Base-by-base conservation (phyloP, 1,284 basidiomycete species). In the Ceratobasidium sp. region DNA sequence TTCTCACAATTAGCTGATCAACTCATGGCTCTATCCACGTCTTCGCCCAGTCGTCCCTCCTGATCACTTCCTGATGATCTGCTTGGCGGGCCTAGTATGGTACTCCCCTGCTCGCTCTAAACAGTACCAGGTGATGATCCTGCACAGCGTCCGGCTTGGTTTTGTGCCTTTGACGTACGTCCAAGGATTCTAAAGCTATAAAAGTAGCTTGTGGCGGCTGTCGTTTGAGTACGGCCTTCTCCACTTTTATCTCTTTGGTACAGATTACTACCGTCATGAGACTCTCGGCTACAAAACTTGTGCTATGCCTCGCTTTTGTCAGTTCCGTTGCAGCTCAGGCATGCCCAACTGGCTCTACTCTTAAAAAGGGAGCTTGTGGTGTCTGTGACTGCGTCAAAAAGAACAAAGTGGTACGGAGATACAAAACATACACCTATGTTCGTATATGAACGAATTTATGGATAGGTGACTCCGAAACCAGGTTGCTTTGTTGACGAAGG, bases 401-500 rank as follows among this genome's bases (percentile, higher is more conserved):
- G 23, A 23, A 23, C 37, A 3, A 58, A 28, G 54, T 71, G 11
- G 67, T 58, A 60, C 17, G 67, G 11, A n/a, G 26, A 42, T 31
- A 23, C 37, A 8, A 39, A 60, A 33, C 26, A 58, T 35, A 35
- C 23, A 33, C 3, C 11, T 15, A 15, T 35, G 17, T 20, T 10
- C 20, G 3, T 54, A 11, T 26, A 33, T n/a, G n/a, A 45, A 35
- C n/a, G 8, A 20, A 37, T 60, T 11, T 35, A 11, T 1, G 23
- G 28, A 28, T 20, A 71, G 67, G 11, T 60, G 26, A n/a, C 28
- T 11, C 66, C 66, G 39, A 35, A 56, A 1, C 51, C 66, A 2
- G 67, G 67, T 23, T 56, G 51, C 45, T 71, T 71, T 60, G 53
- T 71, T 31, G 67, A 71, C 26, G 67, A 71, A 45, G 54, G 53